Percentiles rank a stretch among this genome's conserved stretches.
phyloP scores from a whole-genome alignment of 352 stramenopile species.

The Aphanomyces stellatus region DNA sequence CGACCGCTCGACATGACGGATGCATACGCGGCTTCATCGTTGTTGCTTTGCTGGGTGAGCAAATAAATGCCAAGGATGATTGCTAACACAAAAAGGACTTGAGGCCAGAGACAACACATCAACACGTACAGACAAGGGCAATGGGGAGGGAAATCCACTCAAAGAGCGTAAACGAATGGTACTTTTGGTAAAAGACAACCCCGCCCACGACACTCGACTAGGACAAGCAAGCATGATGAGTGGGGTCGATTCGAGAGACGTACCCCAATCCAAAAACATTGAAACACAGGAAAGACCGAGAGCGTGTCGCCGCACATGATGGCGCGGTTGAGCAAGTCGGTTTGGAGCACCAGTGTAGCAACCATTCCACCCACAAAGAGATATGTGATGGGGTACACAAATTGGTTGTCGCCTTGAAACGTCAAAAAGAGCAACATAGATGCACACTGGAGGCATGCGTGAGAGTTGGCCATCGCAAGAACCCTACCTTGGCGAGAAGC shows the following conservation, averaged over 20 bases:
- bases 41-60: conserved; percentile 62
- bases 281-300: conserved; percentile 81
- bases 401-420: conserved; percentile 72
- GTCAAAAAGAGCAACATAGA: conserved; percentile 75
- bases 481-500: conserved; percentile 57
- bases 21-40: conserved; percentile 33
- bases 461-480: background rate
- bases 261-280: conserved; percentile 84
- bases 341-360: conserved; percentile 73
- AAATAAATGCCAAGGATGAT: conserved; percentile 82
- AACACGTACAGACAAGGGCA: conserved; percentile 52
- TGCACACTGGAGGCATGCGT: conserved; percentile 34
- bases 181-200: conserved; percentile 83
- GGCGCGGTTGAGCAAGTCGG: conserved; percentile 69
- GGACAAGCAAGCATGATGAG: conserved; percentile 3
- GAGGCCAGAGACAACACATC: background rate
- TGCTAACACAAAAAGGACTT: conserved; percentile 29
- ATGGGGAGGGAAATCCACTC: conserved; percentile 78
- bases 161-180: conserved; percentile 60
- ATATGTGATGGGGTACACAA: conserved; percentile 79
- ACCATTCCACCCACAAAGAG: conserved; percentile 77
- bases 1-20: conserved; percentile 53
- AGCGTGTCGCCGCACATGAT: conserved; percentile 82
- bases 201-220: conserved; percentile 77
- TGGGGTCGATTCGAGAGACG: conserved; percentile 20